Conservation (phyloP, 1,284 basidiomycete species). For the Vanrija humicola region DNA sequence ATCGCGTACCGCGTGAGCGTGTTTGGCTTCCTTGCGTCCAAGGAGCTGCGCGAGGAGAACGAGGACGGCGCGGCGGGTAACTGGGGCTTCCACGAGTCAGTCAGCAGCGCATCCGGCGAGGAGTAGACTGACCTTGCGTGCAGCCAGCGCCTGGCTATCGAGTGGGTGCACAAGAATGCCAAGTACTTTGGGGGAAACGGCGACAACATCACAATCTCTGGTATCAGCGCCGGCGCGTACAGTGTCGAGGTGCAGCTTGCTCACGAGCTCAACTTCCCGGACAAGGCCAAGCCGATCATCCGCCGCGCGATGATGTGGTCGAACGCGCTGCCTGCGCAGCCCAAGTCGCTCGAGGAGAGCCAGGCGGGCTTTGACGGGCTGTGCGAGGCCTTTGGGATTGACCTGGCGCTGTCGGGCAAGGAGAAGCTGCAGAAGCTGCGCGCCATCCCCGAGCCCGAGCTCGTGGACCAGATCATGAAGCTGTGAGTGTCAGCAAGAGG, state of each 20-base stretch:
- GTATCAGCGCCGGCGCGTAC: conserved; percentile 41
- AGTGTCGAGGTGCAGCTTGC: conserved; percentile 36
- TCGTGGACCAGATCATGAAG: conserved; percentile 24
- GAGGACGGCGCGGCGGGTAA: conserved; percentile 22
- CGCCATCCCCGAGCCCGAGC: conserved; percentile 15
- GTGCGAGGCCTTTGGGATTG: conserved; percentile 19
- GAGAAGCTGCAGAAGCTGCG: conserved; percentile 24
- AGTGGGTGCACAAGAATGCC: conserved; percentile 34
- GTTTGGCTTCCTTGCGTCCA: conserved; percentile 21
- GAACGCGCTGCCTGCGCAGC: conserved; percentile 26
- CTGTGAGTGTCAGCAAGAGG: conserved; percentile 10
- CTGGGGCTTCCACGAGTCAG: conserved; percentile 28
- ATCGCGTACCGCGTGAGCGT: conserved; percentile 22
- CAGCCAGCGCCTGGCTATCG: conserved; percentile 25
- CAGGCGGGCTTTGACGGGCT: conserved; percentile 27
- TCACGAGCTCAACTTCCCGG: conserved; percentile 28
- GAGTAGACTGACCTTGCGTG: background rate
- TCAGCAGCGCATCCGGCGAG: background rate
- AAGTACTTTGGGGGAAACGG: conserved; percentile 35
- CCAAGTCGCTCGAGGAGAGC: conserved; percentile 23
- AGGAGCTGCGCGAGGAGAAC: conserved; percentile 20
- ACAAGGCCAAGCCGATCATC: conserved; percentile 9
- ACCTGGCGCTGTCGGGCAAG: conserved; percentile 4
- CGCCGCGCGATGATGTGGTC: conserved; percentile 23
- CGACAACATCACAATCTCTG: conserved; percentile 34